Conservation (phyloP, 1,284 basidiomycete genomes). For the Rugosomyces carneus region DNA sequence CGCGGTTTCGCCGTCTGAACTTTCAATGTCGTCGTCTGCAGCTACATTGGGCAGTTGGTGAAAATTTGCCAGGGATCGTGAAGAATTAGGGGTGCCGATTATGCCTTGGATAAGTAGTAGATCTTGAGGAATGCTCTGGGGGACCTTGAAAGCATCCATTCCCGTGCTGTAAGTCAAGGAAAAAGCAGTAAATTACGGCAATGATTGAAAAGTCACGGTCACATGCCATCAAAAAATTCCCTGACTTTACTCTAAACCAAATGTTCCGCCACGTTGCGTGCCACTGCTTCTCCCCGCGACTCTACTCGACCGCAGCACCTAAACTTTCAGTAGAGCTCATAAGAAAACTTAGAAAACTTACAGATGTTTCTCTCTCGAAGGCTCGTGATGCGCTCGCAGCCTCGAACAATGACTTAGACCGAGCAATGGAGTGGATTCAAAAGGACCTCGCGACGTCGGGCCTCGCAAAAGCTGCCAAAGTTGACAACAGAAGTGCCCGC, state of each 20-base stretch:
- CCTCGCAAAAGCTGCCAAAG: conserved; percentile 79
- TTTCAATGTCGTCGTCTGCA: conserved; percentile 41
- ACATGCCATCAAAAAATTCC: conserved; percentile 5
- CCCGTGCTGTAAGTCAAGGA: conserved; percentile 3
- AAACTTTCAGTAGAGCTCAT: conserved; percentile 70
- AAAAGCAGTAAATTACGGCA: no score
- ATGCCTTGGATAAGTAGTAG: conserved; percentile 65
- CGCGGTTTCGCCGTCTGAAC: conserved; percentile 40
- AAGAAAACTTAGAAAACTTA: conserved; percentile 78
- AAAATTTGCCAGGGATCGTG: conserved; percentile 16
- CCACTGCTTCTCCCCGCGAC: conserved; percentile 17
- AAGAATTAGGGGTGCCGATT: conserved; percentile 33
- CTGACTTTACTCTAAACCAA: conserved; percentile 3
- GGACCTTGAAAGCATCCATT: conserved; percentile 50
- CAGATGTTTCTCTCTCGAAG: conserved; percentile 79
- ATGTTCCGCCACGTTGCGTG: conserved; percentile 17
- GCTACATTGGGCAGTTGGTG: conserved; percentile 10
- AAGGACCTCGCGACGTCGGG: conserved; percentile 68
- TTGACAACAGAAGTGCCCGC: conserved; percentile 65
- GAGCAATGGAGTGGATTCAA: conserved; percentile 78
- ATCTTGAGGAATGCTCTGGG: conserved; percentile 61
- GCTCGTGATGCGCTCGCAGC: conserved; percentile 83
- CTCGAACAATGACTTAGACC: conserved; percentile 68
- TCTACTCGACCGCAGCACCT: conserved; percentile 32
- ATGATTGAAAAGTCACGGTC: conserved; percentile 14